phyloP scores from a whole-genome alignment of 2,329 filamentous ascomycete species.

The Nothophaeocryptopus gaeumannii region DNA sequence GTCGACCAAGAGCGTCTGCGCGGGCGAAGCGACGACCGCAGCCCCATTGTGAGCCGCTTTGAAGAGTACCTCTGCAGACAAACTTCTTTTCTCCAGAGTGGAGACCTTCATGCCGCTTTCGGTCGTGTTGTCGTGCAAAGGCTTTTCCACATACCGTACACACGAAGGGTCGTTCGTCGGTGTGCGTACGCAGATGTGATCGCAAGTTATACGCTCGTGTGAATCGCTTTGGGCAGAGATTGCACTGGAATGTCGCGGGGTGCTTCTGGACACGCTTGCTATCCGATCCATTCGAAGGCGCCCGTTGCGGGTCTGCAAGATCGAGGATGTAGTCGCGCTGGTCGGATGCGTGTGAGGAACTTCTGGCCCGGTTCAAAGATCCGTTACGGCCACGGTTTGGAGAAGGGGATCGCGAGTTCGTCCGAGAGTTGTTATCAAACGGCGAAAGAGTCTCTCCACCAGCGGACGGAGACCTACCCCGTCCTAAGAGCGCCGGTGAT shows the following conservation, averaged over 20 bases:
- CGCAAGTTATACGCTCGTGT: constrained; percentile 95
- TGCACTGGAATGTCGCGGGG: constrained; percentile 94
- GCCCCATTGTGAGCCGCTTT: constrained; percentile 80
- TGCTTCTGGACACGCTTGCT: constrained; percentile 92
- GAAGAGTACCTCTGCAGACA: constrained; percentile 88
- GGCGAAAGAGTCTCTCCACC: constrained; percentile 43
- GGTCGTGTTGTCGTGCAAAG: constrained; percentile 94
- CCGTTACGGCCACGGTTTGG: constrained; percentile 30
- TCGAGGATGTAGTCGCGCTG: constrained; percentile 80
- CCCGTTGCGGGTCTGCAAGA: constrained; percentile 82
- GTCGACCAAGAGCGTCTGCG: constrained; percentile 78
- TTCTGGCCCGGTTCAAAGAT: constrained; percentile 43
- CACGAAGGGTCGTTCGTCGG: constrained; percentile 94
- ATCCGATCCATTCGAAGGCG: constrained; percentile 59
- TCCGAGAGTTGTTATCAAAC: constrained; percentile 32
- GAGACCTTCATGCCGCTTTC: constrained; percentile 92
- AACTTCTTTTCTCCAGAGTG: constrained; percentile 99
- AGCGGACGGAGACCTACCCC: constrained; percentile 36
- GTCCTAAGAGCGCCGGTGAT: constrained; percentile 37
- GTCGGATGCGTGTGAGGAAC: constrained; percentile 52
- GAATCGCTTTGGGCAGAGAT: constrained; percentile 88
- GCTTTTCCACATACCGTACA: constrained; percentile 97
- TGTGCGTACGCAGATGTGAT: constrained; percentile 92
- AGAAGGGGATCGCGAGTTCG: constrained; percentile 46
- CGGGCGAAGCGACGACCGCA: constrained; percentile 91